Evolutionary conservation across 129 eudicot species (phyloP).

Genomic region (Flaveria brownii): DNA sequence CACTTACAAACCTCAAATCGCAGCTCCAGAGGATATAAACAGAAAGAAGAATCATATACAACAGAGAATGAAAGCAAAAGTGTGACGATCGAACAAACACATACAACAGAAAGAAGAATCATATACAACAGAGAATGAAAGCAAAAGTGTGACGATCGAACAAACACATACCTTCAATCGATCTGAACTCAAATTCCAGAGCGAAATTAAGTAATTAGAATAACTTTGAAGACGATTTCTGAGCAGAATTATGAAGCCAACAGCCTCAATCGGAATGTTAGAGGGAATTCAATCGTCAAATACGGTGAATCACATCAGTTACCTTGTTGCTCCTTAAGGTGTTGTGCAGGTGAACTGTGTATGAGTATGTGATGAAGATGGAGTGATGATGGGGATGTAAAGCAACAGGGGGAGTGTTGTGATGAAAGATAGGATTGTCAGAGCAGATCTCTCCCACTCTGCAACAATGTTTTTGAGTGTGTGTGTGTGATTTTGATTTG

Average conservation of each 20-base stretch:
- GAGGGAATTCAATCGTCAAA: slow-evolving; percentile 10
- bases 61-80: not conserved
- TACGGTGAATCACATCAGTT: not conserved
- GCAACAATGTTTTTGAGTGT: not conserved
- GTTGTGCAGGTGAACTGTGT: slow-evolving; percentile 10
- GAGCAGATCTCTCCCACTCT: not conserved
- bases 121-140: not conserved
- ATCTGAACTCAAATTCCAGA: not conserved
- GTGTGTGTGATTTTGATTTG: slow-evolving; percentile 9
- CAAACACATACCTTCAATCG: slow-evolving; percentile 25
- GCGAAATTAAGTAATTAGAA: slow-evolving; percentile 28
- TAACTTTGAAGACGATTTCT: slow-evolving; percentile 23
- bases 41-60: not conserved
- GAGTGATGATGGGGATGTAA: slow-evolving; percentile 16
- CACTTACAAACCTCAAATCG: not conserved
- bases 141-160: not conserved
- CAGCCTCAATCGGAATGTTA: slow-evolving; percentile 7
- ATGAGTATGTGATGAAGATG: slow-evolving; percentile 24
- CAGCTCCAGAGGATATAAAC: too few relatives aligned
- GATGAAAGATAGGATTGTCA: not conserved
- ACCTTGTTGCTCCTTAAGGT: not conserved
- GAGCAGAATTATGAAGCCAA: slow-evolving; percentile 9
- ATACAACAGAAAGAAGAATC: too few relatives aligned
- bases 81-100: not conserved
- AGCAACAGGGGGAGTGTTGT: not conserved